Evolutionary conservation across 148 eudicot genomes (phyloP).

Genomic region (Arctostaphylos glauca): DNA sequence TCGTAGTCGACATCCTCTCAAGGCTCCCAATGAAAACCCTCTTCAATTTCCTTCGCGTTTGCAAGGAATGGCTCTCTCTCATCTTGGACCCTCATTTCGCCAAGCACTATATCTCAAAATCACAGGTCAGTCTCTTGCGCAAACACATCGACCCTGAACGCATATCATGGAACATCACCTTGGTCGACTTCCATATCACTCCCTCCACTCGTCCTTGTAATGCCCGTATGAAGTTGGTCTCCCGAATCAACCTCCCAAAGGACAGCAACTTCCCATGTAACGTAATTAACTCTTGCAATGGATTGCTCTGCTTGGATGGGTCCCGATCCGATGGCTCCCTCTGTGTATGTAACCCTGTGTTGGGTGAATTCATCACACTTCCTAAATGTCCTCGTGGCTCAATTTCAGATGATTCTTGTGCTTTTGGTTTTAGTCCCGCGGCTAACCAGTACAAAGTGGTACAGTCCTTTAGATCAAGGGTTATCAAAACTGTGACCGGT

Average conservation of each 20-base stretch:
- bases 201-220: background rate
- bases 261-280: background rate
- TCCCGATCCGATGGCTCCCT: background rate
- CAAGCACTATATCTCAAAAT: background rate
- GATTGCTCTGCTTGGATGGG: background rate
- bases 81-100: background rate
- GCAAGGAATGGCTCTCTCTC: background rate
- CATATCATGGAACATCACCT: too few species aligned
- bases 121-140: background rate
- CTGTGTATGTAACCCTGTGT: background rate
- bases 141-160: background rate
- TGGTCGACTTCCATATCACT: background rate
- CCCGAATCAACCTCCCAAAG: slow-evolving; percentile 1
- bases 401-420: too few species aligned
- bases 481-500: too few species aligned
- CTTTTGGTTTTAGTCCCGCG: too few species aligned
- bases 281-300: background rate
- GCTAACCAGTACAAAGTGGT: too few species aligned
- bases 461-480: too few species aligned
- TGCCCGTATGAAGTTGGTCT: background rate
- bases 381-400: too few species aligned
- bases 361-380: background rate
- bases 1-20: background rate
- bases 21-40: background rate
- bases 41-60: background rate